These are phyloP conservation scores for Elongisporangium anandrum DNA, from an alignment of 352 stramenopile species.

Conservation along the genomic window DNA sequence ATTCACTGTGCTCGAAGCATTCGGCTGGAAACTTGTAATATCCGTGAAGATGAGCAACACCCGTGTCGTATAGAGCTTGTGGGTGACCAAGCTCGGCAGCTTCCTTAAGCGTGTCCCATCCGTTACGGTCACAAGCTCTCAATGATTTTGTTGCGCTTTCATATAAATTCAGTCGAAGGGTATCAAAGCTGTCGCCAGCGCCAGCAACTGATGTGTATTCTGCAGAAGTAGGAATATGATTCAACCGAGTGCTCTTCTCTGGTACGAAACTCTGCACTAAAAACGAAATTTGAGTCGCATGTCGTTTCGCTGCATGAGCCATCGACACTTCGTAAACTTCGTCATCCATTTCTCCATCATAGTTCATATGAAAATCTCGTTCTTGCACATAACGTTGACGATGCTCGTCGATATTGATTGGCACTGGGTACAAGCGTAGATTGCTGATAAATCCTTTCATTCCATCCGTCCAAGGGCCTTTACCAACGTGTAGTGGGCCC, in stretches of 20 bases:
- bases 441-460: slow-evolving; percentile 62
- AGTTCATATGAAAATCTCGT: slow-evolving; percentile 20
- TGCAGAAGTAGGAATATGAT: neutral
- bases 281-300: slow-evolving; percentile 33
- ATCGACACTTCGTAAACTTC: neutral
- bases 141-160: slow-evolving; percentile 4
- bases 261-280: slow-evolving; percentile 22
- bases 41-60: slow-evolving; percentile 35
- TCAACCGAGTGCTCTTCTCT: neutral
- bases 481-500: slow-evolving; percentile 58
- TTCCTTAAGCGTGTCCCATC: slow-evolving; percentile 30
- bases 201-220: neutral
- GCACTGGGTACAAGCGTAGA: slow-evolving; percentile 33
- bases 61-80: slow-evolving; percentile 19
- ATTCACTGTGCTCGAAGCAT: slow-evolving; percentile 6
- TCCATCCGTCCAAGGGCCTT: slow-evolving; percentile 64
- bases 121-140: slow-evolving; percentile 15
- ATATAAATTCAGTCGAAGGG: slow-evolving; percentile 9
- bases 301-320: neutral
- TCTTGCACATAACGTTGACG: slow-evolving; percentile 19
- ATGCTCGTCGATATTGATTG: slow-evolving; percentile 26
- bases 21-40: slow-evolving; percentile 9
- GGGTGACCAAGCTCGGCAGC: slow-evolving; percentile 25
- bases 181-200: slow-evolving; percentile 8
- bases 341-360: slow-evolving; percentile 1